phyloP scores from a whole-genome alignment of 257 asterid genomes.

The Henckelia pumila region DNA sequence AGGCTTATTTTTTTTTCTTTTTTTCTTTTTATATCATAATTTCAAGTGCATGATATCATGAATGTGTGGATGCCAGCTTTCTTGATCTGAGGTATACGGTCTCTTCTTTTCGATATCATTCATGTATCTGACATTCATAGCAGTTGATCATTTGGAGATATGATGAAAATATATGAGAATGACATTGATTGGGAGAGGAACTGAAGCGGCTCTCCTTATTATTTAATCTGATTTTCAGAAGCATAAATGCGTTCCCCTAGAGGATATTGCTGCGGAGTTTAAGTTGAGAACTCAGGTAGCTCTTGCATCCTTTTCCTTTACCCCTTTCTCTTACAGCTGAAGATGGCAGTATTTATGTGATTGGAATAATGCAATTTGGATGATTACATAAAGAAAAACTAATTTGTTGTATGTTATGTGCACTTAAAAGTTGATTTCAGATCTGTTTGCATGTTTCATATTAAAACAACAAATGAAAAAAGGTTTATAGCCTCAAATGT shows the following conservation, averaged over 20 bases:
- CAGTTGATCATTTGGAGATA: background rate
- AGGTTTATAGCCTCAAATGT: background rate
- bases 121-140: background rate
- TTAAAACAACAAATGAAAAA: background rate
- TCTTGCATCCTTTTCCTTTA: constrained; percentile 14
- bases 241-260: constrained; percentile 90
- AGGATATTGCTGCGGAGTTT: constrained; percentile 97
- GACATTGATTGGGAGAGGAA: background rate
- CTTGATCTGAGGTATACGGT: constrained; percentile 9
- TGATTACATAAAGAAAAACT: constrained; percentile 8
- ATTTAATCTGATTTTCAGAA: constrained; percentile 50
- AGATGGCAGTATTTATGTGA: constrained; percentile 1
- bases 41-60: constrained; percentile 1
- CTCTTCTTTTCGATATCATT: background rate
- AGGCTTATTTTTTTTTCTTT: background rate
- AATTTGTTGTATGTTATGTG: background rate
- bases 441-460: background rate
- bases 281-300: constrained; percentile 92
- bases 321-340: background rate
- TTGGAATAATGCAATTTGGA: constrained; percentile 2
- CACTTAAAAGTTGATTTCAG: background rate
- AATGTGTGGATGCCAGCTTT: constrained; percentile 17
- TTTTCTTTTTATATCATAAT: too few species aligned
- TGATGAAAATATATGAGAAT: constrained; percentile 3
- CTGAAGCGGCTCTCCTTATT: constrained; percentile 17